Conservation (phyloP, 192 early-diverging fungal genomes). For the Chytriomyces hyalinus region DNA sequence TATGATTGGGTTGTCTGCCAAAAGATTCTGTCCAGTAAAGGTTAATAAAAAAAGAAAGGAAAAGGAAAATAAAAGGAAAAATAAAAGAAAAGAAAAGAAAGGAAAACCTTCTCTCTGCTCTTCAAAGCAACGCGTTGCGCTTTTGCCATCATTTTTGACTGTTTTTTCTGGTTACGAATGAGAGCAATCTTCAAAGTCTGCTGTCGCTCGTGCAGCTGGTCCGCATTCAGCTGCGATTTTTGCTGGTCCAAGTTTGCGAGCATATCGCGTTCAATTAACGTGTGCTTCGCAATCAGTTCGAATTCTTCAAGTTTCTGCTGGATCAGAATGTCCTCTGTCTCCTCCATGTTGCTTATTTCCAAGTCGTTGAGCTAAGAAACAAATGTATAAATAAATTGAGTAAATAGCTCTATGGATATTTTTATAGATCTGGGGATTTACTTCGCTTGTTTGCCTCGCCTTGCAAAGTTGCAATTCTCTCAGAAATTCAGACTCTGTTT, state of each 20-base stretch:
- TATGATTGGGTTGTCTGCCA: conserved; percentile 39
- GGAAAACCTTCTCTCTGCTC: conserved; percentile 30
- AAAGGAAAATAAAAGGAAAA: background rate
- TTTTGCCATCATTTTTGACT: conserved; percentile 22
- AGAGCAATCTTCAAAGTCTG: conserved; percentile 13
- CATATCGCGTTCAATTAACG: conserved; percentile 13
- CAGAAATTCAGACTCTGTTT: conserved; percentile 38
- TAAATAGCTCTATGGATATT: background rate
- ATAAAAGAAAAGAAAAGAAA: background rate
- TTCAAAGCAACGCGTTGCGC: conserved; percentile 11
- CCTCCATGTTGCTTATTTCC: conserved; percentile 36
- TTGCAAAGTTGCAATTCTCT: conserved; percentile 40
- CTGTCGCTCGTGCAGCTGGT: conserved; percentile 32
- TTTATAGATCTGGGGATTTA: background rate
- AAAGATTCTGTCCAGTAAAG: conserved; percentile 4
- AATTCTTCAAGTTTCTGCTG: conserved; percentile 30
- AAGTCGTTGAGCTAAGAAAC: conserved; percentile 34
- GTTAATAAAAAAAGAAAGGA: background rate
- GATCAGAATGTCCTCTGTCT: conserved; percentile 29
- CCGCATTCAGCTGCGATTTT: conserved; percentile 16
- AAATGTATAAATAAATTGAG: background rate
- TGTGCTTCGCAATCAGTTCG: conserved; percentile 31
- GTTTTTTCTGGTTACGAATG: conserved; percentile 36
- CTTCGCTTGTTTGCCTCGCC: conserved; percentile 34
- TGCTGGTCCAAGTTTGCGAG: conserved; percentile 25